These are phyloP conservation scores for Rutstroemia sydowiana DNA, from an alignment of 2,329 filamentous ascomycete genomes.

Conservation along the genomic window DNA sequence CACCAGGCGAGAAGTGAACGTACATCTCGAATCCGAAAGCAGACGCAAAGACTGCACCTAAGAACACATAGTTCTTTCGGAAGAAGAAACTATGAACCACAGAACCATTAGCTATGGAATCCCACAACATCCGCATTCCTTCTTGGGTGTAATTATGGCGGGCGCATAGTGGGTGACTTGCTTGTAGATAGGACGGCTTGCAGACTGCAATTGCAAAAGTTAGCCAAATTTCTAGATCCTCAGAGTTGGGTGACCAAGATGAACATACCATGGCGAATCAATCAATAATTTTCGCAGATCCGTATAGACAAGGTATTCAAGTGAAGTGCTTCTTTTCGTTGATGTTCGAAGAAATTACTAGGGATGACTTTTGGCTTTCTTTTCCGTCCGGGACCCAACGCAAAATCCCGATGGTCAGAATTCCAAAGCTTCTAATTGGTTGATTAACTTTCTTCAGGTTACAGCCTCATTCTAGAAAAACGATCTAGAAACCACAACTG, in stretches of 20 bases:
- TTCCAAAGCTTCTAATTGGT: conserved; percentile 4
- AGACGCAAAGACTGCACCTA: conserved; percentile 75
- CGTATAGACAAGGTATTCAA: conserved; percentile 1
- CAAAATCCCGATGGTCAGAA: conserved; percentile 9
- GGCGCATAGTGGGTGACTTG: conserved; percentile 21
- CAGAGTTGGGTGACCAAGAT: too few species aligned
- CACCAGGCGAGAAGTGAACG: conserved; percentile 31
- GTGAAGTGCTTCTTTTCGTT: conserved; percentile 3
- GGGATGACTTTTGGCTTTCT: conserved; percentile 8
- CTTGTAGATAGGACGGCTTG: conserved; percentile 28
- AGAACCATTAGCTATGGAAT: conserved; percentile 12
- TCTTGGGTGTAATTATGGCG: not conserved
- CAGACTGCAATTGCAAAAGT: conserved; percentile 2
- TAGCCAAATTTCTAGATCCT: not conserved
- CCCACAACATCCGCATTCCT: not conserved
- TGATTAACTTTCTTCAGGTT: not conserved
- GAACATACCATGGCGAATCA: conserved; percentile 7
- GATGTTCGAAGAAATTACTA: conserved; percentile 2
- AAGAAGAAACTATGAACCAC: conserved; percentile 60
- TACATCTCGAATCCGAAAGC: conserved; percentile 95
- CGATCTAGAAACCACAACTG: not conserved
- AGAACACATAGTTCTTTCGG: conserved; percentile 80
- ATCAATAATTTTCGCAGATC: conserved; percentile 3
- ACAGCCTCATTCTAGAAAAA: conserved; percentile 1
- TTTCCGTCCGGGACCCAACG: conserved; percentile 6